Conservation (phyloP, 2,329 filamentous ascomycete genomes). For the Cladosporium sphaerospermum region DNA sequence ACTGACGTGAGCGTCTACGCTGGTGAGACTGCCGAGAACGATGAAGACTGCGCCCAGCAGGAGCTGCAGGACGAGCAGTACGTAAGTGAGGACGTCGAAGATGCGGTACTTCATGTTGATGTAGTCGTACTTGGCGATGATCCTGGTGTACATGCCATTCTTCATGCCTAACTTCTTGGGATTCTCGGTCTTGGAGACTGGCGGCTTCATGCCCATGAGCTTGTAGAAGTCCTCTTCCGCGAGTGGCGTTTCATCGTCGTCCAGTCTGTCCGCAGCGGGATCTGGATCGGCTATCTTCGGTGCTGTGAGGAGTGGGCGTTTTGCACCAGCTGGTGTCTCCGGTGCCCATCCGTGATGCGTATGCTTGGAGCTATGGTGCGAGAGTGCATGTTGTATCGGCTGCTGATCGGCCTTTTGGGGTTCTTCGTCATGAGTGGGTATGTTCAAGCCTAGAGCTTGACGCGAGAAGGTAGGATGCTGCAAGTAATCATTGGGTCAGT, state of each 20-base stretch:
- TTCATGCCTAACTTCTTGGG: conserved; percentile 23
- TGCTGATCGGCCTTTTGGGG: background rate
- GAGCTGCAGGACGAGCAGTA: conserved; percentile 29
- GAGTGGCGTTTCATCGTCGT: conserved; percentile 21
- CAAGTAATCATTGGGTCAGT: background rate
- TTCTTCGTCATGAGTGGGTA: conserved; percentile 8
- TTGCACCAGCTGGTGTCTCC: background rate
- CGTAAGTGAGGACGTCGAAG: conserved; percentile 27
- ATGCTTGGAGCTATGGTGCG: conserved; percentile 4
- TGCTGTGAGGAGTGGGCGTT: conserved; percentile 12
- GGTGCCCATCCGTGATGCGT: conserved; percentile 10
- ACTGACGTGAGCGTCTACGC: conserved; percentile 25
- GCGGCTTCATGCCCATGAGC: conserved; percentile 26
- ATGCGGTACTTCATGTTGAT: conserved; percentile 25
- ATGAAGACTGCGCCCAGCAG: conserved; percentile 32
- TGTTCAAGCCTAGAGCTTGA: background rate
- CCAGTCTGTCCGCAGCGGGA: conserved; percentile 21
- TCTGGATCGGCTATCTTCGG: conserved; percentile 22
- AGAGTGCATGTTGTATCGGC: background rate
- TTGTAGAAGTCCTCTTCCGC: conserved; percentile 23
- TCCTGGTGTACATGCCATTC: conserved; percentile 25
- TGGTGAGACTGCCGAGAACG: conserved; percentile 27
- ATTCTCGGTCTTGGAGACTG: conserved; percentile 14
- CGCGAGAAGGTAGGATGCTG: conserved; percentile 5
- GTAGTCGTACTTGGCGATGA: conserved; percentile 17